Conservation (phyloP, 305 asterid species). For the Fraxinus xanthoxyloides region DNA sequence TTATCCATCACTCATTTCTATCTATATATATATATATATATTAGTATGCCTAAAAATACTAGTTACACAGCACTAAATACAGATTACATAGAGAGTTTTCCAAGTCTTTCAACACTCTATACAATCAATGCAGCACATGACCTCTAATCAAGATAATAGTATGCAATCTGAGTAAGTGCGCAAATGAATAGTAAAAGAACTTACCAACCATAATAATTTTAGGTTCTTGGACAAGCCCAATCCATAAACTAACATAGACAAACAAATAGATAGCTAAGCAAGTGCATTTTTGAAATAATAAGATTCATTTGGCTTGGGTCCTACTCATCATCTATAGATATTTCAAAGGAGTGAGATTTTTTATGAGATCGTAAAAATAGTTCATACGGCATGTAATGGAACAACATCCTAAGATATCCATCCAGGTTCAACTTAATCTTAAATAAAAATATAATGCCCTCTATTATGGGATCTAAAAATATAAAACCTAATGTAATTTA, state of each 20-base stretch:
- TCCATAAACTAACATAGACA: background rate
- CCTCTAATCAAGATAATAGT: background rate
- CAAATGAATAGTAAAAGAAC: background rate
- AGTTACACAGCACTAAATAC: background rate
- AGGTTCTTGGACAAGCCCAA: background rate
- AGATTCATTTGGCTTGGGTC: background rate
- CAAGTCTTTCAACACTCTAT: constrained; percentile 2
- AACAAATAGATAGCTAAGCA: background rate
- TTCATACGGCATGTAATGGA: background rate
- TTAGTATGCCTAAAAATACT: background rate
- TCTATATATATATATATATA: too few relatives aligned
- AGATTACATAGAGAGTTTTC: background rate
- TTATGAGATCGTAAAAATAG: background rate
- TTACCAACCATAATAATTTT: background rate
- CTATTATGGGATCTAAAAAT: background rate
- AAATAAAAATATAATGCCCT: background rate
- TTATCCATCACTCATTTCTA: background rate
- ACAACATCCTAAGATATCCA: background rate
- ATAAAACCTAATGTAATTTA: background rate
- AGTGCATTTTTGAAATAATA: background rate
- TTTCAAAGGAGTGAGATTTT: background rate
- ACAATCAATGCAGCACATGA: background rate
- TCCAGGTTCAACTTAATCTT: background rate
- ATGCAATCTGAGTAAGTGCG: background rate
- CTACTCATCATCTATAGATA: constrained; percentile 3